Base-by-base conservation (phyloP, 2,329 filamentous ascomycete species). In the Zarea fungicola region DNA sequence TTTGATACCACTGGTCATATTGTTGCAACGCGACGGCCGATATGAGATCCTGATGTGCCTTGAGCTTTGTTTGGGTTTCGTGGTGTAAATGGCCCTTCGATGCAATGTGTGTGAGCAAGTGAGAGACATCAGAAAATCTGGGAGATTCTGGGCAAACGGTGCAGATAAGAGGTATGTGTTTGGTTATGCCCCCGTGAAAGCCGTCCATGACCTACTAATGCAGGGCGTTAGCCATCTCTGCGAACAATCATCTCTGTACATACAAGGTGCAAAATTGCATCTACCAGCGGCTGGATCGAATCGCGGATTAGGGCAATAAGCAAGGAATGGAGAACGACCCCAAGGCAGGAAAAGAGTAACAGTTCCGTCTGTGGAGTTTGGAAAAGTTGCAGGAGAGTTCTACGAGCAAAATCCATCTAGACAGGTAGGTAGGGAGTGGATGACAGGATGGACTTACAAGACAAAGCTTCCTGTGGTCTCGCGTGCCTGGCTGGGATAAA, bases 11-110 rank as follows among this genome's bases (percentile, higher is more conserved):
- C 29, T 72, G 69, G 49, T 95, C 83, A 61, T 89, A 96, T 37
- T 76, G 70, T 29, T 81, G 75, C 37, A 95, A 73, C 26, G 78
- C 65, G 10, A 76, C 65, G 21, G 77, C 74, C n/a, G 85, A 82
- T n/a, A 70, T 70, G n/a, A 75, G 66, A 52, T 95, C 86, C 39
- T 79, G 75, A 47, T 81, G 77, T 48, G 84, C 80, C 50, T 80
- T 81, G 56, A 96, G 80, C 59, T 89, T 84, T 45, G 89, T 77
- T 60, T 89, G 89, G 71, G 91, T 95, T 60, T 88, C 83, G 62
- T 89, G 80, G 52, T 89, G 84, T 28, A 96, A 73, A 64, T 97
- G 92, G n/a, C 87, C 86, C 64, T 96, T 96, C 55, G 91, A 96
- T 52, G 87, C 83, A 54, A 96, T 81, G 63, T 97, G 92, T 11